phyloP scores from a whole-genome alignment of 768 basidiomycete species.

The Scleroderma citrinum region DNA sequence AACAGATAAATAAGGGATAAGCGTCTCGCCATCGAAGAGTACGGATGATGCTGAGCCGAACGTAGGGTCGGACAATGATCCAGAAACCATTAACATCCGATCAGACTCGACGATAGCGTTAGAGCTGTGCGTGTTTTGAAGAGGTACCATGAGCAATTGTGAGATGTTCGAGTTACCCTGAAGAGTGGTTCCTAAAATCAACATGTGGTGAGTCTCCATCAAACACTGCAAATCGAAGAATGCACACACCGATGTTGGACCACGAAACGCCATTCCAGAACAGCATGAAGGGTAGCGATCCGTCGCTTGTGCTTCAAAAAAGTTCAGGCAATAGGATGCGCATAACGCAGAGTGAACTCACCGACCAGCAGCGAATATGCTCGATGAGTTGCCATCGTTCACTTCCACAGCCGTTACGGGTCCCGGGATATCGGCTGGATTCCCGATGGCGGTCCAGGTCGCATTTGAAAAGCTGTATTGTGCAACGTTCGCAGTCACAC shows the following conservation, averaged over 20 bases:
- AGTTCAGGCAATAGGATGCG: not conserved
- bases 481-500: constrained; percentile 64
- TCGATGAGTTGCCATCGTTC: constrained; percentile 72
- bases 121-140: constrained; percentile 65
- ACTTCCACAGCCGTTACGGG: constrained; percentile 87
- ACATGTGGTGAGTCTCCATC: not conserved
- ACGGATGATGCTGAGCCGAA: constrained; percentile 81
- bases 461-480: constrained; percentile 64
- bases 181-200: constrained; percentile 47
- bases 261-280: constrained; percentile 84
- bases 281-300: constrained; percentile 61
- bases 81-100: constrained; percentile 87
- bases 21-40: constrained; percentile 77
- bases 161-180: constrained; percentile 59
- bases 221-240: not conserved
- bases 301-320: constrained; percentile 44
- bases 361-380: constrained; percentile 88
- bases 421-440: constrained; percentile 63
- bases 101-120: constrained; percentile 75
- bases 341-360: constrained; percentile 32
- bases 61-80: constrained; percentile 58
- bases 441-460: constrained; percentile 70
- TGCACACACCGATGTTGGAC: constrained; percentile 53
- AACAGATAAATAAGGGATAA: constrained; percentile 80
- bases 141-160: constrained; percentile 86